Evolutionary conservation across 495 filamentous ascomycete species (phyloP), one percentile per base, ranked within the genome.

Genomic region (Pyrenula massariospora): DNA sequence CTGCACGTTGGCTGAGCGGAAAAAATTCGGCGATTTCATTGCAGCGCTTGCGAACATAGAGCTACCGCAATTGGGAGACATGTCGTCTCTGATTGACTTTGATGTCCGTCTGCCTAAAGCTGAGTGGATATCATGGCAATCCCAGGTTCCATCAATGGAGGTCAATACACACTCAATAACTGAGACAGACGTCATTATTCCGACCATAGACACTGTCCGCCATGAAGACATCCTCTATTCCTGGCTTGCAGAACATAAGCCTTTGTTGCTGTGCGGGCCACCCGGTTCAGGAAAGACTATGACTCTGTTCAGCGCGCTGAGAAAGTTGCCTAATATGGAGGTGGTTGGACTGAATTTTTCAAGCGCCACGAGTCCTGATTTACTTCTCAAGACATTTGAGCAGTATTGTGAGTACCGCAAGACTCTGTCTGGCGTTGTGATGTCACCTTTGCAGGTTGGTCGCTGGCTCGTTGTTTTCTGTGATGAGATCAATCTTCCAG

Each of bases 371-470:
- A 97, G 94, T 1, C 94, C 93, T 15, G 94, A 96, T 70, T 82
- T 99, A 22, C 80, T 99, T 59, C 88, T 99, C 72, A 97, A 97
- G 77, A 97, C 94, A 0, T 96, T 99, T 59, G 93, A 97, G 72
- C 93, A 99, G 68, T 96, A 99, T 66, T 99, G 93, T 69, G 93
- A 99, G 69, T 99, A 99, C 70, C 89, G 89, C 72, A 97, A 97
- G 78, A 97, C 93, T 15, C 74, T 97, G 22, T 97, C 92, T 62
- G 93, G 93, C 51, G 89, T 97, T 22, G 86, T 96, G 59, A 86
- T 99, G 65, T 95, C 92, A 52, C 93, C 93, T 1, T 93, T 84
- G 50, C 94, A 97, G 64, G 92, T 99, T 65, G 93, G 93, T 25
- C 86, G 94, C 61, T 99, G 93, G 93, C 78, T 99, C 24, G 93